These are phyloP conservation scores for Rhexocercosporidium sp. DNA, from an alignment of 2,329 filamentous ascomycete species.

Conservation along the genomic window DNA sequence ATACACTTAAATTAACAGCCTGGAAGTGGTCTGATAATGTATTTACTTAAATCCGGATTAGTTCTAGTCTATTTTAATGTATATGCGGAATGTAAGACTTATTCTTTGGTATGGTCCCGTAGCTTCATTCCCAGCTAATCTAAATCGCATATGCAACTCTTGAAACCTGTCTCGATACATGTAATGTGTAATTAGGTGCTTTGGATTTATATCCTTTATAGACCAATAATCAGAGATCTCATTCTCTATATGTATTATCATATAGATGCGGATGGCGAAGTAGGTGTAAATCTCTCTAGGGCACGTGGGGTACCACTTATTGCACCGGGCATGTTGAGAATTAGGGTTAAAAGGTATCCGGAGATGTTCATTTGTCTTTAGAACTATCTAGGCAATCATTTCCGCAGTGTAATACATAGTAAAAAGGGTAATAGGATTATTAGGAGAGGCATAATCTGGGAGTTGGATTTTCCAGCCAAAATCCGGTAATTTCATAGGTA, in stretches of 20 bases:
- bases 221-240: slow-evolving; percentile 11
- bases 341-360: not conserved
- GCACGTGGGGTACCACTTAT: slow-evolving; percentile 9
- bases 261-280: slow-evolving; percentile 17
- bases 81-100: not conserved
- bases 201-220: not conserved
- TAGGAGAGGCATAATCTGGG: slow-evolving; percentile 3
- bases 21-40: not conserved
- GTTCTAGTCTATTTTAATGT: not conserved
- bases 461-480: not conserved
- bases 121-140: not conserved
- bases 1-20: not conserved
- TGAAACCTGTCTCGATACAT: not conserved
- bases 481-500: not conserved
- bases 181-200: not conserved
- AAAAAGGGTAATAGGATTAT: slow-evolving; percentile 17
- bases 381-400: slow-evolving; percentile 15
- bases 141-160: not conserved
- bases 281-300: slow-evolving; percentile 16
- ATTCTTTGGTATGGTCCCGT: not conserved
- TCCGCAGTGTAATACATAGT: slow-evolving; percentile 12
- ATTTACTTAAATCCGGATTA: not conserved
- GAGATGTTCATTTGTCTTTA: not conserved
- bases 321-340: not conserved
- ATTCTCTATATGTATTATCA: slow-evolving; percentile 13